These are phyloP conservation scores for Solanum rostratum DNA, from an alignment of 257 asterid genomes.

Conservation along the genomic window DNA sequence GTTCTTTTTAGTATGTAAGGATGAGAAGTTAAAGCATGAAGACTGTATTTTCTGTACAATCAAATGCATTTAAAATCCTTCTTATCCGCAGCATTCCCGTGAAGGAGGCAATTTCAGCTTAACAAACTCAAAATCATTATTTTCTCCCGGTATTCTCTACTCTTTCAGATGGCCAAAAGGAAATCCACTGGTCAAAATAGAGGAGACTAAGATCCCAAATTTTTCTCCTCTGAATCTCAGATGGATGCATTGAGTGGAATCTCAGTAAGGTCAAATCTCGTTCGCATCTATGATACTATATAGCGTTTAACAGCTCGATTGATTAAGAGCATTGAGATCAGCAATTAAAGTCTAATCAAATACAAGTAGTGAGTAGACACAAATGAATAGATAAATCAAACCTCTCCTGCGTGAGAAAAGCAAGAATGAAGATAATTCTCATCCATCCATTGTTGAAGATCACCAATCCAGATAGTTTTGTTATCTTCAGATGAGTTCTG, in stretches of 20 bases:
- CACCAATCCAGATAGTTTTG: conserved; percentile 97
- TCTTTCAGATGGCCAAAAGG: neutral
- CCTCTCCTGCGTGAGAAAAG: conserved; percentile 77
- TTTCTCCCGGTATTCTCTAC: neutral
- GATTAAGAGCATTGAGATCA: neutral
- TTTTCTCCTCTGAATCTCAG: neutral
- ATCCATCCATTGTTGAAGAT: conserved; percentile 98
- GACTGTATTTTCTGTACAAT: neutral
- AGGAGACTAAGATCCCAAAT: neutral
- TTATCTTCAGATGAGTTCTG: conserved; percentile 72
- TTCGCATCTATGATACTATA: neutral
- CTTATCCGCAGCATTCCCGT: neutral
- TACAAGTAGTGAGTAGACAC: neutral
- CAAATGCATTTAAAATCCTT: neutral
- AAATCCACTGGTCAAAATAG: neutral
- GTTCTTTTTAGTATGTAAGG: neutral
- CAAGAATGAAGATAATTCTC: conserved; percentile 74
- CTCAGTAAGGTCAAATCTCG: neutral
- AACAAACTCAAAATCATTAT: neutral
- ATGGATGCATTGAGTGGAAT: neutral
- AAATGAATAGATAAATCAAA: conserved; percentile 3
- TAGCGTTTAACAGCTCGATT: neutral
- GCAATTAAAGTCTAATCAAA: neutral
- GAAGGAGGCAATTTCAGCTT: neutral
- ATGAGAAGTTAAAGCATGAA: neutral